Evolutionary conservation across 306 rosid species (phyloP).

Genomic region (Medicago arabica): DNA sequence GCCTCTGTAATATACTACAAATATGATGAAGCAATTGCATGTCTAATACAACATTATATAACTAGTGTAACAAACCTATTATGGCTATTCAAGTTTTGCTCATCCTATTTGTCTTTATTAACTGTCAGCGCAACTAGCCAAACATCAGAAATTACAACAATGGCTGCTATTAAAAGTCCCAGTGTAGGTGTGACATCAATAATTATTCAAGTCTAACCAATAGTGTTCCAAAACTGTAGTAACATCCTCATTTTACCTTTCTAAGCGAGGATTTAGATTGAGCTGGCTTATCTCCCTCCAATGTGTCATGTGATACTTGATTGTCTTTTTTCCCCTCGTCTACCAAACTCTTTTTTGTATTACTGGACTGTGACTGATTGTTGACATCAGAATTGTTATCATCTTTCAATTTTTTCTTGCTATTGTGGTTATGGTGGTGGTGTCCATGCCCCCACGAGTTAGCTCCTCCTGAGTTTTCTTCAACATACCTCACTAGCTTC

Average conservation of each 20-base stretch:
- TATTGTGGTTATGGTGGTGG: constrained; percentile 76
- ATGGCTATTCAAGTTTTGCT: constrained; percentile 26
- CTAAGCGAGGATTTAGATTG: constrained; percentile 54
- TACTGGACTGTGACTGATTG: constrained; percentile 17
- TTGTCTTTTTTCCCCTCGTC: constrained; percentile 48
- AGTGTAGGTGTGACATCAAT: constrained; percentile 25
- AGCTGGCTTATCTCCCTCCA: constrained; percentile 51
- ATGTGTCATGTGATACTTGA: constrained; percentile 43
- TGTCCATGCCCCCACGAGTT: constrained; percentile 76
- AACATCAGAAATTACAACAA: constrained; percentile 27
- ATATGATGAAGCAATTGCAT: constrained; percentile 3
- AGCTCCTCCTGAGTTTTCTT: constrained; percentile 76
- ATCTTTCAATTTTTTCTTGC: constrained; percentile 68
- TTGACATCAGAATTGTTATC: constrained; percentile 43
- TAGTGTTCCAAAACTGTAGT: constrained; percentile 21
- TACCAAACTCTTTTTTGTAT: constrained; percentile 43
- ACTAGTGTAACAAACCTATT: constrained; percentile 12
- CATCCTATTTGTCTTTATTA: constrained; percentile 11
- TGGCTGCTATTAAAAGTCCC: constrained; percentile 14
- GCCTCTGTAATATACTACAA: constrained; percentile 9
- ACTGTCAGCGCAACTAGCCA: constrained; percentile 27
- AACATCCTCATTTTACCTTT: constrained; percentile 61
- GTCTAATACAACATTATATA: constrained; percentile 20
- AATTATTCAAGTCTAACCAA: constrained; percentile 24
- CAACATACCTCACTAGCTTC: constrained; percentile 90